These are phyloP conservation scores for Colletotrichum theobromicola DNA, from an alignment of 2,329 filamentous ascomycete species.

Conservation along the genomic window DNA sequence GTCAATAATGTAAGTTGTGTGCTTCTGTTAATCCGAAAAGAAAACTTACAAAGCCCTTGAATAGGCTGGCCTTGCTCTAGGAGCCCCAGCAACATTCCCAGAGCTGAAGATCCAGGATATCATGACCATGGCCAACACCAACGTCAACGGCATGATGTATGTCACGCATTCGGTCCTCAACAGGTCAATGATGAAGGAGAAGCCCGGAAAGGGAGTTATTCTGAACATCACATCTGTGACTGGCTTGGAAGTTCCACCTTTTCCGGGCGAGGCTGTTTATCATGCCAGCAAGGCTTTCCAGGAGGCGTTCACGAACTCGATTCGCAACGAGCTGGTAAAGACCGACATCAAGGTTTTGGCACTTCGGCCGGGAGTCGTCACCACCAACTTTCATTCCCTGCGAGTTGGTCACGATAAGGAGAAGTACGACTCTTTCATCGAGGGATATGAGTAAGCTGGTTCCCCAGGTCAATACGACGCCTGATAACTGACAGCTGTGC, in stretches of 20 bases:
- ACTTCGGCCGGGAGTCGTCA: constrained; percentile 51
- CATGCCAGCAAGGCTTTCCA: constrained; percentile 51
- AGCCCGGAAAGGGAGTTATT: constrained; percentile 43
- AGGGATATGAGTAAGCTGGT: constrained; percentile 40
- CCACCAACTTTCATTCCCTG: constrained; percentile 52
- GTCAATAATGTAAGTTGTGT: constrained; percentile 44
- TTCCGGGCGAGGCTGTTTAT: constrained; percentile 53
- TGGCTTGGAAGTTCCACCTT: constrained; percentile 51
- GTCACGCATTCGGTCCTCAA: constrained; percentile 50
- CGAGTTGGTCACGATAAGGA: constrained; percentile 47
- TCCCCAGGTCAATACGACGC: not conserved
- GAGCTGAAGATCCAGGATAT: constrained; percentile 46
- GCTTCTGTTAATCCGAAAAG: accelerated
- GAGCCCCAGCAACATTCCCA: constrained; percentile 46
- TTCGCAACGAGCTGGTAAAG: constrained; percentile 50
- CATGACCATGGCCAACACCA: constrained; percentile 50
- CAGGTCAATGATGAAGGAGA: constrained; percentile 40
- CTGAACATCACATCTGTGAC: constrained; percentile 54
- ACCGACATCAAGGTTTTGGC: constrained; percentile 53
- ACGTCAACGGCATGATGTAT: constrained; percentile 53
- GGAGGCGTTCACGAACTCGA: constrained; percentile 53
- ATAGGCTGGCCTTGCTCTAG: constrained; percentile 49
- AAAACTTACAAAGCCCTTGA: not conserved
- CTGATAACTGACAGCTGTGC: too few relatives aligned
- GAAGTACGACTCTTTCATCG: constrained; percentile 47